phyloP scores from a whole-genome alignment of 2,329 filamentous ascomycete species.

The Bipolaris gigantea region DNA sequence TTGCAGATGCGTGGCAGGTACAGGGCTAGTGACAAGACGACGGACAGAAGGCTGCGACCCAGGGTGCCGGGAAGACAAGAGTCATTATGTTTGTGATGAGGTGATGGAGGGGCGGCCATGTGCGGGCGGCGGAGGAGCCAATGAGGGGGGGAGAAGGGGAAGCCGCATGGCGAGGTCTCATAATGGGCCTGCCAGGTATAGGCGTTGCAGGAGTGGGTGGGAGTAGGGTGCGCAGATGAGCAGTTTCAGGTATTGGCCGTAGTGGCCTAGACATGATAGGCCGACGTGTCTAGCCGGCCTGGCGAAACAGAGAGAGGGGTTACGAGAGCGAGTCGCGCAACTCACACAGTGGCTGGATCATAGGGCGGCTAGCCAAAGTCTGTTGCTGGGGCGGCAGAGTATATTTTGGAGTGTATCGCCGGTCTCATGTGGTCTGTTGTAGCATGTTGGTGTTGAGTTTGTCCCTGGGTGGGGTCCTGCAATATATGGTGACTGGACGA shows the following conservation, averaged over 20 bases:
- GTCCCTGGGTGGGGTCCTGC: not conserved
- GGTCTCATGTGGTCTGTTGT: not conserved
- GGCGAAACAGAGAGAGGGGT: slow-evolving; percentile 16
- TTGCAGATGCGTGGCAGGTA: slow-evolving; percentile 1
- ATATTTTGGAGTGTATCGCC: slow-evolving; percentile 5
- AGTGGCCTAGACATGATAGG: slow-evolving; percentile 18
- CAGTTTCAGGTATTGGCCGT: slow-evolving; percentile 39
- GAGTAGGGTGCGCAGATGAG: slow-evolving; percentile 37
- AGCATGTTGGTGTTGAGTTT: not conserved
- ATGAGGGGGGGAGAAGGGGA: slow-evolving; percentile 28
- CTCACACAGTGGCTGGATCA: slow-evolving; percentile 29
- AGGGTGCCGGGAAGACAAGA: not conserved
- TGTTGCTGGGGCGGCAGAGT: slow-evolving; percentile 15
- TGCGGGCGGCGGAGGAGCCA: slow-evolving; percentile 20
- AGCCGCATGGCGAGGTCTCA: slow-evolving; percentile 30
- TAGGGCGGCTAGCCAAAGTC: slow-evolving; percentile 29
- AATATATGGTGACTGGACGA: slow-evolving; percentile 1
- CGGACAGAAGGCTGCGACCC: not conserved
- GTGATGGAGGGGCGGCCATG: slow-evolving; percentile 5
- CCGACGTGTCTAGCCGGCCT: not conserved
- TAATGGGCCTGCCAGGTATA: slow-evolving; percentile 39
- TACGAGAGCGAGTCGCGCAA: slow-evolving; percentile 28
- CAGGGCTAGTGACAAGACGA: slow-evolving; percentile 3
- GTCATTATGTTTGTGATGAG: slow-evolving; percentile 6
- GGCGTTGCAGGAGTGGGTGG: slow-evolving; percentile 43